Base-by-base conservation (phyloP, 805 yeast species). In the Candida boleticola region DNA sequence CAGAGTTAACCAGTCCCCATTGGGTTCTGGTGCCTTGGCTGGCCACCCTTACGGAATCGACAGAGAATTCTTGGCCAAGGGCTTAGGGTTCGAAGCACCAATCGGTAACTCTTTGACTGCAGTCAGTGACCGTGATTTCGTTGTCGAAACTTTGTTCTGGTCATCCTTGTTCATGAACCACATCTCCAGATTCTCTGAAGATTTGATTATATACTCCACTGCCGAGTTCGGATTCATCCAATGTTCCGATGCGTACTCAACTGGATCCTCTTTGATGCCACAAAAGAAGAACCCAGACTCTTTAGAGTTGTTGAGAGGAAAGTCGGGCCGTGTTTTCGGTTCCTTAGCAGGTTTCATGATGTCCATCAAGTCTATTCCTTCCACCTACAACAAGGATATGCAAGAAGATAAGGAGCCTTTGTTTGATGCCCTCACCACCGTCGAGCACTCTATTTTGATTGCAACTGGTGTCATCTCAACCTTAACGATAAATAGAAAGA, bases 21-120 rank as follows among this genome's bases (percentile, higher is more conserved):
- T 93, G 47, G 99, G 99, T 42, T 82, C 92, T 4, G 99, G 99
- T 55, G 99, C 99, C 5, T 76, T 93, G 47, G 99, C 99, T 16
- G 99, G 99, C 43, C 99, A 93, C 63, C 99, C 99, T 30, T 93
- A 90, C 59, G 98, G 98, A n/a, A 88, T 93, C 51, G 98, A 93
- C 66, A 79, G 99, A 61, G 96, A 92, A 61, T 89, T 68, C 56
- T 66, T 93, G 51, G 96, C 97, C 19, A 58, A 75, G 37, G 85
- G 81, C 16, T 74, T 93, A 33, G 95, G 92, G 0, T 93, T 93
- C 55, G 66, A 73, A 42, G 83, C 89, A 3, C 89, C 88, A 36
- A 90, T 93, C 70, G 98, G 98, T 42, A 93, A 93, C 68, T 92
- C 98, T 1, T 71, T 93, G 54, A 80, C 92, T n/a, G 99, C 98